A percentile compares a stretch with the other conserved stretches of the same genome.
phyloP scores from a whole-genome alignment of 306 rosid genomes.

The Geum urbanum region DNA sequence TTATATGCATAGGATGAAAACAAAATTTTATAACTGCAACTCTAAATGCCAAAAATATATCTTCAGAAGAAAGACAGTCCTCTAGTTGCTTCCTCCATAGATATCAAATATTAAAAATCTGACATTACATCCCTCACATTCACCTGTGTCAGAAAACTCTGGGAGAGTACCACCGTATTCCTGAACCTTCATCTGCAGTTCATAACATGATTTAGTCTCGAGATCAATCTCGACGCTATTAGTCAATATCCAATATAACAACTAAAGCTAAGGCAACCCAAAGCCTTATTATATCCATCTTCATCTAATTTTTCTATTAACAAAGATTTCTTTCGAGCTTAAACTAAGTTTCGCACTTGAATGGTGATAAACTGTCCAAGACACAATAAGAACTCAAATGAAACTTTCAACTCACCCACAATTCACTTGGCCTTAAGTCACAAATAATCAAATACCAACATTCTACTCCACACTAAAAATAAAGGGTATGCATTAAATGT shows the following conservation, averaged over 20 bases:
- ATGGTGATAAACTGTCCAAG: not conserved
- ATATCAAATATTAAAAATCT: constrained; percentile 11
- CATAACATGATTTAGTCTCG: constrained; percentile 15
- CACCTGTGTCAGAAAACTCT: constrained; percentile 79
- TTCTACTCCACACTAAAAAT: not conserved
- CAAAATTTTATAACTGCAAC: constrained; percentile 10
- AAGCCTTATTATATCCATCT: constrained; percentile 2
- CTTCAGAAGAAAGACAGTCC: not conserved
- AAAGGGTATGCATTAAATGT: not conserved
- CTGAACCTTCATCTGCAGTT: constrained; percentile 39
- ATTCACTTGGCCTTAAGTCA: not conserved
- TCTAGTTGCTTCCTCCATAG: not conserved
- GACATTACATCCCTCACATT: constrained; percentile 46
- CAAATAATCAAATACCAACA: not conserved
- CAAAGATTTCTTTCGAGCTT: not conserved
- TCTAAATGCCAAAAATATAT: not conserved
- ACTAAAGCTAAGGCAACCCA: not conserved
- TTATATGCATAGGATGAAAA: constrained; percentile 48
- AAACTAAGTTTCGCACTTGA: not conserved
- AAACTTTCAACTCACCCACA: not conserved
- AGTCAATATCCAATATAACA: not conserved
- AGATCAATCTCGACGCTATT: not conserved
- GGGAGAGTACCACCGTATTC: constrained; percentile 67
- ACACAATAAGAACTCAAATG: not conserved
- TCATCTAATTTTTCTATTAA: not conserved